Conservation (phyloP, 2,329 filamentous ascomycete genomes). For the Paecilomyces fulvus region DNA sequence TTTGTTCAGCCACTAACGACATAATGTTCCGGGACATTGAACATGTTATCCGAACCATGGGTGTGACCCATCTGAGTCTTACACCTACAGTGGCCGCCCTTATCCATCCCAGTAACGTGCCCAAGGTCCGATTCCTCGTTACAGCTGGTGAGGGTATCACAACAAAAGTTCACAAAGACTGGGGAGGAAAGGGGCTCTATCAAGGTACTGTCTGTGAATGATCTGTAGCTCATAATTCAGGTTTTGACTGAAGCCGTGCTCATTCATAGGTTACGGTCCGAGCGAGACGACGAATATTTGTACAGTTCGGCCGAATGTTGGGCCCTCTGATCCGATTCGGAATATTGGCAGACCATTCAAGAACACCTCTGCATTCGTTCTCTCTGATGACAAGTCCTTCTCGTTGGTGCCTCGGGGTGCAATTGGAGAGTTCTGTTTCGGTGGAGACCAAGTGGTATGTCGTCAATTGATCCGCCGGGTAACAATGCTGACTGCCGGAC, state of each 20-base stretch:
- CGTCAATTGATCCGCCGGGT: neutral
- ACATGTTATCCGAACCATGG: constrained; percentile 52
- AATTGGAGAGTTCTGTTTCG: constrained; percentile 78
- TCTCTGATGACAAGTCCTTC: constrained; percentile 38
- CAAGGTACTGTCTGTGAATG: constrained; percentile 45
- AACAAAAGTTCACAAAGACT: constrained; percentile 58
- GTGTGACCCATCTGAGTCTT: constrained; percentile 71
- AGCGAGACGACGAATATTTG: constrained; percentile 86
- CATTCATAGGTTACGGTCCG: constrained; percentile 59
- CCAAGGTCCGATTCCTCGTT: constrained; percentile 64
- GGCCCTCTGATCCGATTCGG: constrained; percentile 50
- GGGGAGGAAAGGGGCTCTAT: constrained; percentile 60
- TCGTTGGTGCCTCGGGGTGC: constrained; percentile 58
- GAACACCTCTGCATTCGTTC: constrained; percentile 68
- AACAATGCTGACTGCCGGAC: constrained; percentile 4
- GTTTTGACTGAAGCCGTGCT: neutral
- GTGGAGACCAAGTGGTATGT: constrained; percentile 66
- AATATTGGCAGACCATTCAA: constrained; percentile 68
- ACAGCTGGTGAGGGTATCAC: constrained; percentile 77
- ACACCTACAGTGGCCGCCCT: constrained; percentile 77
- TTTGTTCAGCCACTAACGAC: constrained; percentile 69
- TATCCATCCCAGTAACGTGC: constrained; percentile 60
- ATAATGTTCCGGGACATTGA: constrained; percentile 66
- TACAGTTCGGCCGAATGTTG: constrained; percentile 58
- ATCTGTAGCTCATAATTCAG: neutral